Base-by-base conservation (phyloP, 2,329 filamentous ascomycete genomes). In the Didymosphaeria variabile region DNA sequence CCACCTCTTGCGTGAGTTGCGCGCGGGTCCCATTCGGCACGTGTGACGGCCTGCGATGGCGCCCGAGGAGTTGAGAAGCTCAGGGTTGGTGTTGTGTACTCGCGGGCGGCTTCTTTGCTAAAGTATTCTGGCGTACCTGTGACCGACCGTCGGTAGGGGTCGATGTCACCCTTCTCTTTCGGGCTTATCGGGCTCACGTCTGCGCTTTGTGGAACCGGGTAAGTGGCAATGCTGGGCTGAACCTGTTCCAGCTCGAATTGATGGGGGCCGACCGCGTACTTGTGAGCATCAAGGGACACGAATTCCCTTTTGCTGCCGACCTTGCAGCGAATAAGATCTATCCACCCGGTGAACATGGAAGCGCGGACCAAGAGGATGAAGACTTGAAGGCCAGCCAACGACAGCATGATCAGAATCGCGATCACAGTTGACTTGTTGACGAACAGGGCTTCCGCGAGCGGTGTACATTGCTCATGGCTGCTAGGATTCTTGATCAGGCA, bases 321-420 rank as follows among this genome's bases (percentile, higher is more conserved):
- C 56, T 82, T 80, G 38, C 74, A 77, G 23, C 80, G 78, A 62
- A 87, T 79, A 52, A 94, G 80, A 29, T 96, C 89, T 45, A 83
- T 68, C 95, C 95, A 99, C 64, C 91, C 95, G 3, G 84, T 86
- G 58, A 96, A 83, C 89, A 98, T 96, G n/a, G 91, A 90, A 77
- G 87, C 88, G 55, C 94, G 90, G 40, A 91, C 90, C 34, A 97
- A 87, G 60, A 98, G 87, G 57, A 97, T 79, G 59, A 96, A 85
- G 53, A 91, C 87, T 88, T 94, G 97, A 51, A 98, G 82, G 8
- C 94, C 94, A 66, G 94, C 94, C 67, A 93, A 75, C 21, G 91
- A 89, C 7, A 99, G 83, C 53, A 98, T 86, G 57, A 97, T 82
- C 51, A 99, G 82, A 13, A 97, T 90, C 1, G 94, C 92, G 42